Evolutionary conservation across 208 protist species (phyloP).

Genomic region (Trichomonas tenax): DNA sequence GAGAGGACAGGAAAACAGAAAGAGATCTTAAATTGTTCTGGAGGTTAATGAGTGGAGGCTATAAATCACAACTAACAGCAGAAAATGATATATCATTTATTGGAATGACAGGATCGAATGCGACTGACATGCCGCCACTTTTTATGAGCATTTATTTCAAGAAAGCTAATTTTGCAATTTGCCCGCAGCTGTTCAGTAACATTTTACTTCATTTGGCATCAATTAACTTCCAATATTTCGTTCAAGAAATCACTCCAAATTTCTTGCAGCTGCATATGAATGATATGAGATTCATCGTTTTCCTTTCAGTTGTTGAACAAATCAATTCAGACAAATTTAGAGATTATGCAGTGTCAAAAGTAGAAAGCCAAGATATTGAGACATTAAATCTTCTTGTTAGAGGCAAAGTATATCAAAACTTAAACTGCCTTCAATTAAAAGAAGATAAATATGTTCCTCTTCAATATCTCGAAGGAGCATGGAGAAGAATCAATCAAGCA

Average conservation of each 20-base stretch:
- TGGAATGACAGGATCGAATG: not conserved
- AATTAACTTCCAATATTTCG: not conserved
- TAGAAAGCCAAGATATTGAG: not conserved
- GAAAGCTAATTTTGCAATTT: not conserved
- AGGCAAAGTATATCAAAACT: not conserved
- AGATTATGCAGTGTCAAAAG: not conserved
- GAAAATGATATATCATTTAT: too few relatives aligned
- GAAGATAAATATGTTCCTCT: not conserved
- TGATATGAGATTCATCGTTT: not conserved
- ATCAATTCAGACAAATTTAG: not conserved
- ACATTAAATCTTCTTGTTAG: not conserved
- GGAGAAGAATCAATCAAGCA: not conserved
- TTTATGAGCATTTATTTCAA: not conserved
- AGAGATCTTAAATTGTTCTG: not conserved
- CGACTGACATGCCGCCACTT: not conserved
- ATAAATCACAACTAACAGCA: not conserved
- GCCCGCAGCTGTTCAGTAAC: not conserved
- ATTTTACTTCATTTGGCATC: not conserved
- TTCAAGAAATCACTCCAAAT: not conserved
- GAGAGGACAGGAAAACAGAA: not conserved
- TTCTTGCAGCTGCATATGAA: not conserved
- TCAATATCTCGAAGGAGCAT: not conserved
- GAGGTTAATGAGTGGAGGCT: not conserved
- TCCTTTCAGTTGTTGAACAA: not conserved
- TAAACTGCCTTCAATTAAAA: not conserved